Evolutionary conservation across 768 basidiomycete species (phyloP).

Genomic region (Lanmaoa pseudosensibilis): DNA sequence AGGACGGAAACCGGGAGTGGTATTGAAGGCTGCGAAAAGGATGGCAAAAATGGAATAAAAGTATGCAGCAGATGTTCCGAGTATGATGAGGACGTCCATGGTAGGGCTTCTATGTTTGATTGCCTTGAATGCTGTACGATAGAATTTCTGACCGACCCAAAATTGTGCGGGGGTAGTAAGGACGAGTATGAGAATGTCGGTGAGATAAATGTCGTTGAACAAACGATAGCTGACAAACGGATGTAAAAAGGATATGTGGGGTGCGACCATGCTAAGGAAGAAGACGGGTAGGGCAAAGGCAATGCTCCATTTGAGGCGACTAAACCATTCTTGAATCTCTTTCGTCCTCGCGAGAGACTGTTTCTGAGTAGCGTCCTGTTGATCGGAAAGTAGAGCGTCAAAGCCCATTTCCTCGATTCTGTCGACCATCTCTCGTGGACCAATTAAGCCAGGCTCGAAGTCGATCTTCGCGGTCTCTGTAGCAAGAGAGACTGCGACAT

Average conservation of each 20-base stretch:
- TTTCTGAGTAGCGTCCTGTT: constrained; percentile 79
- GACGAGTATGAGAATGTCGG: constrained; percentile 71
- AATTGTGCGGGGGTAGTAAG: constrained; percentile 93
- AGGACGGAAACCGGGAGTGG: constrained; percentile 70
- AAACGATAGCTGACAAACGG: constrained; percentile 51
- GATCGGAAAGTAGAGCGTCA: constrained; percentile 81
- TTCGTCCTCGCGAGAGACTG: constrained; percentile 84
- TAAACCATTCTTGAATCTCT: constrained; percentile 89
- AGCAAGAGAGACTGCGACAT: constrained; percentile 71
- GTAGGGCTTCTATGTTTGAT: constrained; percentile 87
- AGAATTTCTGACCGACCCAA: constrained; percentile 87
- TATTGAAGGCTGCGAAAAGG: constrained; percentile 61
- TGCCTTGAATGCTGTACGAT: constrained; percentile 86
- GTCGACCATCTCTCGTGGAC: constrained; percentile 86
- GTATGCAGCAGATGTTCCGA: constrained; percentile 94
- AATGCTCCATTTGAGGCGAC: constrained; percentile 70
- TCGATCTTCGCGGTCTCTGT: constrained; percentile 73
- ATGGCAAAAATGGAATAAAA: constrained; percentile 80
- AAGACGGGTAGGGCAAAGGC: constrained; percentile 92
- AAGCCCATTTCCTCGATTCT: constrained; percentile 87
- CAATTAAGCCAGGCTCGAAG: constrained; percentile 72
- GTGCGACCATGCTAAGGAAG: constrained; percentile 83
- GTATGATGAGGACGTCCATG: constrained; percentile 97
- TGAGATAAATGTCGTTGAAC: constrained; percentile 71
- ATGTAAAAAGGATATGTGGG: constrained; percentile 60